Base-by-base conservation (phyloP, 495 filamentous ascomycete species). In the Podospora tetraspora region DNA sequence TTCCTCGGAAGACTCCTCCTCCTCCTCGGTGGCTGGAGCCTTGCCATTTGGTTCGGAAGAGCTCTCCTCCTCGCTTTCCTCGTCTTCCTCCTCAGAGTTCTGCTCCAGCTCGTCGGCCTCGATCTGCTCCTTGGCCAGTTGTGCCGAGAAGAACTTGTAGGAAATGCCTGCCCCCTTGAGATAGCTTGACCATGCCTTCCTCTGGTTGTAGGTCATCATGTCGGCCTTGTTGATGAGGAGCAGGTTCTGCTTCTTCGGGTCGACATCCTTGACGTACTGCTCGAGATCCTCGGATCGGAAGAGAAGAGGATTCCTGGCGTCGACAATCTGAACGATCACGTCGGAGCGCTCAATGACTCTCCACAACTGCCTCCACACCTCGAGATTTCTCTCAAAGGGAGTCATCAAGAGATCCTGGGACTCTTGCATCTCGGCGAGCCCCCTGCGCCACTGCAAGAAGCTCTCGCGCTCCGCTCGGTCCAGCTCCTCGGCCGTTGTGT, bases 351-450 rank as follows among this genome's bases (percentile, higher is more conserved):
- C 96, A 72, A 99, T 97, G 61, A 99, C 96, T 80, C 96, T 87
- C 96, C 96, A 99, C 72, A 99, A 75, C 78, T 99, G 96, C 75
- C 96, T 87, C 96, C 96, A 99, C 61, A 99, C 94, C 77, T 99
- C 96, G 68, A 99, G 71, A 78, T 99, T 99, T 37, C 95, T 86
- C 84, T 99, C 96, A 73, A 99, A 99, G 0, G 96, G 96, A 2
- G 96, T 99, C 93, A 99, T 96, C 63, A 98, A 82, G 65, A 99
- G 81, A 78, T 98, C 96, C 58, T 97, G 85, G 69, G 88, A 89
- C 82, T 98, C 94, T 75, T 97, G 92, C 43, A 99, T 81, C 72
- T 97, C 92, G 6, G 96, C 96, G 61, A 99, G 77, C 0, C 93
- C 92, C 71, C 96, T 86, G 67, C 96, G 83, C 96, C 96, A 99